These are phyloP conservation scores for Phoma herbarum DNA, from an alignment of 2,329 filamentous ascomycete species.

Conservation along the genomic window DNA sequence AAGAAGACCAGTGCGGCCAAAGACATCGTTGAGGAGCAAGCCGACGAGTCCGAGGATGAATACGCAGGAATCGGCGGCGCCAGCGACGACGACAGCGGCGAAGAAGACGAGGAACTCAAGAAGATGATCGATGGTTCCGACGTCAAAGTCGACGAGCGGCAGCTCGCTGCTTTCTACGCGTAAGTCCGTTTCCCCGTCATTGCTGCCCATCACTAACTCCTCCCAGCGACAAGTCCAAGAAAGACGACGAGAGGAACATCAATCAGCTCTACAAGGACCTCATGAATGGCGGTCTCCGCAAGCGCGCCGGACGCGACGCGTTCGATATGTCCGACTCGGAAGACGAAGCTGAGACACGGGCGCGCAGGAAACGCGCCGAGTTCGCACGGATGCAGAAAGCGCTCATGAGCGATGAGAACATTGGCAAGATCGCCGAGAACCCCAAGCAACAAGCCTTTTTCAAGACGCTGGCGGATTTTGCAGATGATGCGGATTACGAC, in stretches of 20 bases:
- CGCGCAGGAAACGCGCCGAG: constrained; percentile 83
- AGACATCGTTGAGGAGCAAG: constrained; percentile 87
- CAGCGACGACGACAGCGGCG: constrained; percentile 84
- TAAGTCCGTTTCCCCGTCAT: constrained; percentile 62
- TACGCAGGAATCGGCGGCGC: constrained; percentile 92
- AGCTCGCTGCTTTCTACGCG: constrained; percentile 88
- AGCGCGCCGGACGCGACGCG: constrained; percentile 72
- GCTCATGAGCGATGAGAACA: constrained; percentile 84
- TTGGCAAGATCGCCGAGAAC: constrained; percentile 89
- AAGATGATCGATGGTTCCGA: constrained; percentile 88
- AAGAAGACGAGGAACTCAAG: constrained; percentile 76
- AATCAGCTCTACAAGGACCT: constrained; percentile 94
- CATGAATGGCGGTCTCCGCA: constrained; percentile 84
- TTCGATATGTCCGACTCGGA: constrained; percentile 89
- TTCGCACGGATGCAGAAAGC: constrained; percentile 93
- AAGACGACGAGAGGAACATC: constrained; percentile 83
- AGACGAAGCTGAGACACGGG: constrained; percentile 79
- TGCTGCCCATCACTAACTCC: constrained; percentile 33
- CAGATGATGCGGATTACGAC: constrained; percentile 75
- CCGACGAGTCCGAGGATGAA: constrained; percentile 97
- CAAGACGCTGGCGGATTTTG: constrained; percentile 84
- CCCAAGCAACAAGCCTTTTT: constrained; percentile 91
- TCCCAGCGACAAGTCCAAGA: constrained; percentile 77
- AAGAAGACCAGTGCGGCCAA: constrained; percentile 88
- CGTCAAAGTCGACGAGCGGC: constrained; percentile 79